phyloP scores from a whole-genome alignment of 768 basidiomycete species.

The Rhodotorula toruloides region DNA sequence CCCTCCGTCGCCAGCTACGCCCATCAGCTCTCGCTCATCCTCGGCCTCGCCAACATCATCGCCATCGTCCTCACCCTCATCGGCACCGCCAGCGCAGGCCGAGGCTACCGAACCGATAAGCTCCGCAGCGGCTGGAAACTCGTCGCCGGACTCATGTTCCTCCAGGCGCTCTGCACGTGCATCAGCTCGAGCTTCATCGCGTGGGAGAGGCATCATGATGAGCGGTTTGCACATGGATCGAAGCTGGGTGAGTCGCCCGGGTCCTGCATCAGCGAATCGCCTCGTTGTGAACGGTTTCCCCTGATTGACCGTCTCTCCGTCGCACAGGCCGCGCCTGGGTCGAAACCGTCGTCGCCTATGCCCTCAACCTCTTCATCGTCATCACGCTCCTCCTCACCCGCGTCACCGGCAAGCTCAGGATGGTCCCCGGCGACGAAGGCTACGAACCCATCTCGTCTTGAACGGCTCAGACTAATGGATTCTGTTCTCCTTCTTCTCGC shows the following conservation, averaged over 20 bases:
- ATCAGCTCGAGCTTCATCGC: conserved; percentile 5
- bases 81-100: conserved; percentile 8
- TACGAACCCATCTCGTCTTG: conserved; percentile 27
- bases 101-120: conserved; percentile 21
- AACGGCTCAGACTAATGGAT: too few relatives aligned
- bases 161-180: conserved; percentile 1
- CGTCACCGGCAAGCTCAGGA: conserved; percentile 6
- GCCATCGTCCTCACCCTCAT: conserved; percentile 9
- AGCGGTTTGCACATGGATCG: background rate
- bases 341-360: conserved; percentile 8
- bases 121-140: conserved; percentile 26
- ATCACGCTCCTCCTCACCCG: conserved; percentile 12
- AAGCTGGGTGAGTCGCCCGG: conserved; percentile 13
- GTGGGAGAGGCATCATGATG: conserved; percentile 8
- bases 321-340: conserved; percentile 3
- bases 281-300: too few relatives aligned
- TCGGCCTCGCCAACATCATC: conserved; percentile 12
- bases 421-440: conserved; percentile 23
- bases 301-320: background rate
- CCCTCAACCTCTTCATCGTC: conserved; percentile 7
- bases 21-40: conserved; percentile 25
- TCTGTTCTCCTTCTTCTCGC: too few relatives aligned
- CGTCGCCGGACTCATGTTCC: conserved; percentile 8
- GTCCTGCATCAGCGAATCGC: too few relatives aligned
- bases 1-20: conserved; percentile 16